These are phyloP conservation scores for Dioscorea cayenensis DNA, from an alignment of 116 monocot species.

Conservation along the genomic window DNA sequence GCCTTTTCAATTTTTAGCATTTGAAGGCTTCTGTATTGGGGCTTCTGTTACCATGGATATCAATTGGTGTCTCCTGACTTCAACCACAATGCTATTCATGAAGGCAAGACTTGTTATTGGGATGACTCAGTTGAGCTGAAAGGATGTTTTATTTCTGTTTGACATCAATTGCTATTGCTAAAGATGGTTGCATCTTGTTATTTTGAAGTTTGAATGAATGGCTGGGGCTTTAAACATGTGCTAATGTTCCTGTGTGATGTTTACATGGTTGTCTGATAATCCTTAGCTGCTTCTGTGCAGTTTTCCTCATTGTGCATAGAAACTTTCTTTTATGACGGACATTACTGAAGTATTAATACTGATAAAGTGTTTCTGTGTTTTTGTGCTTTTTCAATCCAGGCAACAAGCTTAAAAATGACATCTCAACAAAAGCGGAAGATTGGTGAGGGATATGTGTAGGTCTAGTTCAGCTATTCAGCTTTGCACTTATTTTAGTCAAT, in stretches of 20 bases:
- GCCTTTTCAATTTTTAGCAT: too few species aligned
- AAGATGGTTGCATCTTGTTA: neutral
- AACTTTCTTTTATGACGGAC: too few species aligned
- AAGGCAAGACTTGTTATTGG: too few species aligned
- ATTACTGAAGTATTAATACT: too few species aligned
- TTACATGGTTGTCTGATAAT: neutral
- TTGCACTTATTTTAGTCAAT: neutral
- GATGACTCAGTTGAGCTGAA: neutral
- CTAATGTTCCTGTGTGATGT: neutral
- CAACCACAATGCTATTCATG: too few species aligned
- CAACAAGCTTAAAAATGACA: constrained; percentile 96
- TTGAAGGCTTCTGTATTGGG: too few species aligned
- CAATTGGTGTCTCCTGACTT: too few species aligned
- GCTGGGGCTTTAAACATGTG: neutral
- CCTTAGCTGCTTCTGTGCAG: neutral
- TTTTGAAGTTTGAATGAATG: neutral
- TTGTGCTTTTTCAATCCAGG: constrained; percentile 25
- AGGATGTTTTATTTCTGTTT: constrained; percentile 1
- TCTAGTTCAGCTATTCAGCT: constrained; percentile 15
- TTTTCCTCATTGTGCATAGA: neutral
- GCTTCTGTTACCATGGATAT: too few species aligned
- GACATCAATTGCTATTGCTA: neutral
- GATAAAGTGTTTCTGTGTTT: too few species aligned
- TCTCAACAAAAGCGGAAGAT: constrained; percentile 91
- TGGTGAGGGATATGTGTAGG: constrained; percentile 98